These are phyloP conservation scores for Blastobotrys ciferrii DNA, from an alignment of 1,139 yeast species.

Conservation along the genomic window DNA sequence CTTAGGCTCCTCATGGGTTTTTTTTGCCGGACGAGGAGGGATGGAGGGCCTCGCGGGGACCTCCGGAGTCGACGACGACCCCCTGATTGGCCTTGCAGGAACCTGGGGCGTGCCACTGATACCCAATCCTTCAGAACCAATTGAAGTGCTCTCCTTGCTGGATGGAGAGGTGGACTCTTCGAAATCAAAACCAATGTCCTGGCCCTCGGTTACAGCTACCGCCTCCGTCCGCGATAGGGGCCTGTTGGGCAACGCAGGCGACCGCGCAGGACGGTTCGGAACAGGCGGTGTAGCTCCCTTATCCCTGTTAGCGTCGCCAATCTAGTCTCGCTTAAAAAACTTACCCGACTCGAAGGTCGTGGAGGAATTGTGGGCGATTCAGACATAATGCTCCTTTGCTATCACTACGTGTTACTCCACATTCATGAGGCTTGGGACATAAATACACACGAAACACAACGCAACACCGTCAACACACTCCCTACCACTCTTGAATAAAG, in stretches of 20 bases:
- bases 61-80: neutral
- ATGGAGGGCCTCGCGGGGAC: constrained; percentile 7
- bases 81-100: neutral
- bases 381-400: neutral
- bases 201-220: neutral
- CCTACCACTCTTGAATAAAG: too few species aligned
- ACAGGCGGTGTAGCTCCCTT: neutral
- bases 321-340: neutral
- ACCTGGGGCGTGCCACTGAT: neutral
- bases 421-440: neutral
- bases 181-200: constrained; percentile 5
- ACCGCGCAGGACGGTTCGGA: constrained; percentile 1
- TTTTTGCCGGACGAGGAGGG: neutral
- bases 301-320: neutral
- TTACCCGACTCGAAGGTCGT: neutral
- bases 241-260: constrained; percentile 5
- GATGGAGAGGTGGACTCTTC: neutral
- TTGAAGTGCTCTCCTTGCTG: neutral
- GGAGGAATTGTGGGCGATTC: neutral
- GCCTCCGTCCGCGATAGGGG: constrained; percentile 5
- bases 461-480: too few species aligned
- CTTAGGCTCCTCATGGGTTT: too few species aligned
- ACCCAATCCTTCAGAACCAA: neutral
- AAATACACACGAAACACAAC: too few species aligned
- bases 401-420: neutral